phyloP scores from a whole-genome alignment of 495 filamentous ascomycete genomes.

The Hypoxylon cercidicola region DNA sequence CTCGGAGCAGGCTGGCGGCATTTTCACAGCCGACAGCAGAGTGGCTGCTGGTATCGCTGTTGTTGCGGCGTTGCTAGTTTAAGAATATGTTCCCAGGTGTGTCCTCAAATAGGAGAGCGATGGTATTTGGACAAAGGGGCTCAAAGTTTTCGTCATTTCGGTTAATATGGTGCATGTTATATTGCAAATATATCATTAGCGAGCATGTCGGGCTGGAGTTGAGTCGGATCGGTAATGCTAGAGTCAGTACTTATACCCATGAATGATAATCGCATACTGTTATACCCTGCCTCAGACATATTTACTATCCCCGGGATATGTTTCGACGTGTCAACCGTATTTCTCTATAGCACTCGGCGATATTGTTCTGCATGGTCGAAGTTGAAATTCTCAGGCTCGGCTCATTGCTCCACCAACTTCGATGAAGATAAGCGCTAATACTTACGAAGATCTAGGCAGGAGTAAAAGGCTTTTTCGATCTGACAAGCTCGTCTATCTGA shows the following conservation, averaged over 20 bases:
- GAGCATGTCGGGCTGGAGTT: background rate
- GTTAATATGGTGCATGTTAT: slow-evolving; percentile 3
- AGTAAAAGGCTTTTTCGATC: no score
- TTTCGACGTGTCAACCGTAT: background rate
- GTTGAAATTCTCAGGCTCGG: no score
- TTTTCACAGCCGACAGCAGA: slow-evolving; percentile 31
- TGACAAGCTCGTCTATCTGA: no score
- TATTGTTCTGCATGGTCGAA: no score
- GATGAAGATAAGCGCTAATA: no score
- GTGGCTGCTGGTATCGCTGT: slow-evolving; percentile 27
- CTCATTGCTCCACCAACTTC: no score
- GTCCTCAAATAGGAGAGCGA: background rate
- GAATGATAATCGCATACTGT: slow-evolving; percentile 13
- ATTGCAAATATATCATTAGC: slow-evolving; percentile 6
- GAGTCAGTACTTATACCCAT: slow-evolving; percentile 20
- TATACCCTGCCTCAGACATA: background rate
- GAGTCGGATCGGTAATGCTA: background rate
- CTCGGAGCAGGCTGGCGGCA: slow-evolving; percentile 30
- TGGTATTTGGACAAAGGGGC: background rate
- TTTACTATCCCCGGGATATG: background rate
- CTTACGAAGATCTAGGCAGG: no score
- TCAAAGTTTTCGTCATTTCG: slow-evolving; percentile 16
- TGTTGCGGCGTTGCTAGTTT: slow-evolving; percentile 33
- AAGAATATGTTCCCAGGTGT: background rate
- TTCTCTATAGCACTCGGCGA: no score